Conservation (phyloP, 176 grass and related monocot genomes). For the Tuctoria greenei region DNA sequence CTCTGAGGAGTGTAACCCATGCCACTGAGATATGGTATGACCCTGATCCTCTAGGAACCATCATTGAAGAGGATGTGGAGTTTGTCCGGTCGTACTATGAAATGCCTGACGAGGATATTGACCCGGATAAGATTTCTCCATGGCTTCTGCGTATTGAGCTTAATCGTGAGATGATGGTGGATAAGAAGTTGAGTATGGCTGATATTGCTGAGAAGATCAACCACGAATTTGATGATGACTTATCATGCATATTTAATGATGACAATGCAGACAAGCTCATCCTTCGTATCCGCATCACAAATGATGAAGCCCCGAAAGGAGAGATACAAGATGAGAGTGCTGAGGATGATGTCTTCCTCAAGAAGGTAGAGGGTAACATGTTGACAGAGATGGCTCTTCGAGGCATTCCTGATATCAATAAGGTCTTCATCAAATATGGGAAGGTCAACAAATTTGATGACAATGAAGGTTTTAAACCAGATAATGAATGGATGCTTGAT, state of each 20-base stretch:
- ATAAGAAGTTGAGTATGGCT: constrained; percentile 99
- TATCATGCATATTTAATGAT: constrained; percentile 99
- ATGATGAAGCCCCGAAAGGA: constrained; percentile 93
- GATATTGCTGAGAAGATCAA: constrained; percentile 97
- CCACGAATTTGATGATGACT: constrained; percentile 90
- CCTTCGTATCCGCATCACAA: constrained; percentile 90
- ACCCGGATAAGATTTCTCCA: constrained; percentile 89
- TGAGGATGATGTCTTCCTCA: constrained; percentile 92
- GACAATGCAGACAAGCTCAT: constrained; percentile 99
- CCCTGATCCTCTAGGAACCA: constrained; percentile 84
- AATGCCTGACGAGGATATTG: constrained; percentile 97
- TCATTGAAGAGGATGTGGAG: constrained; percentile 95
- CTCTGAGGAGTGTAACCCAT: constrained; percentile 94
- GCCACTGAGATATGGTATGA: constrained; percentile 97
- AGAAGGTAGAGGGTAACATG: constrained; percentile 93
- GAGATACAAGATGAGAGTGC: constrained; percentile 95
- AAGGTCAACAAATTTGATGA: constrained; percentile 84
- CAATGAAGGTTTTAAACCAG: constrained; percentile 71
- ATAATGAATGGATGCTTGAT: constrained; percentile 94
- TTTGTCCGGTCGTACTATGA: constrained; percentile 96
- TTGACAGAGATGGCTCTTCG: constrained; percentile 98
- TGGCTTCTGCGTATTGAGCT: constrained; percentile 95
- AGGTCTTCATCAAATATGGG: constrained; percentile 88
- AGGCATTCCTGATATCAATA: constrained; percentile 97
- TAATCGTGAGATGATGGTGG: constrained; percentile 99